A percentile compares a stretch with the other conserved stretches of the same genome.
These are phyloP conservation scores for Oenanthe javanica DNA, from an alignment of 140 eudicot species.

Conservation along the genomic window DNA sequence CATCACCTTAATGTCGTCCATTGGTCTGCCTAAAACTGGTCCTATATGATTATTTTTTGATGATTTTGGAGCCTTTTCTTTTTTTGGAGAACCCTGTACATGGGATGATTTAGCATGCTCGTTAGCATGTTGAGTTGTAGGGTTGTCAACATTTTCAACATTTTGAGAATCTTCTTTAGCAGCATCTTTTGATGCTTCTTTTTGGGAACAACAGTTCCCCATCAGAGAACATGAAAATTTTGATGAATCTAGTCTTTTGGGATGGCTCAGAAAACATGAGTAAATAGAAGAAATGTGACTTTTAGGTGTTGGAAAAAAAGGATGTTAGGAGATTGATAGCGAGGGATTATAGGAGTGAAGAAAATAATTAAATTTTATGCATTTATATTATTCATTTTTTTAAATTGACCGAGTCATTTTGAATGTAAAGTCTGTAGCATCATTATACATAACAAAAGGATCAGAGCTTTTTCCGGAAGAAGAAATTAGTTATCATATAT, in stretches of 20 bases:
- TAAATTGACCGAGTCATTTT: neutral
- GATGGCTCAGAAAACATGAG: too few species aligned
- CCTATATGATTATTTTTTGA: neutral
- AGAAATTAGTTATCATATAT: neutral
- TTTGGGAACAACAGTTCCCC: neutral
- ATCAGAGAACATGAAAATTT: neutral
- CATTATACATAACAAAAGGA: neutral
- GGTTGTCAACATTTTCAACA: neutral
- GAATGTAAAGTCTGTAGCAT: neutral
- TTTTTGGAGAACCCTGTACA: neutral
- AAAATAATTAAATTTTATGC: neutral
- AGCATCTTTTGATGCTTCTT: neutral
- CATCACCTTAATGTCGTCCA: neutral
- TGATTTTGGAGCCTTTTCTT: neutral
- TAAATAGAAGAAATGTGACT: too few species aligned
- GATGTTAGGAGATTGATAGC: too few species aligned
- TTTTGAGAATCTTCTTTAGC: neutral
- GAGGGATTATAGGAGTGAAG: too few species aligned
- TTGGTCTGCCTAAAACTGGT: constrained; percentile 1
- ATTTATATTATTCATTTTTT: too few species aligned
- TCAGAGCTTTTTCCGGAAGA: constrained; percentile 1
- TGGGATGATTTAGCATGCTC: too few species aligned
- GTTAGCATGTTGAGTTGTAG: too few species aligned
- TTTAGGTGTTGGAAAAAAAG: too few species aligned
- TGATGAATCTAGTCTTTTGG: neutral